phyloP scores from a whole-genome alignment of 2,329 filamentous ascomycete species.

The Tricladium varicosporioides region DNA sequence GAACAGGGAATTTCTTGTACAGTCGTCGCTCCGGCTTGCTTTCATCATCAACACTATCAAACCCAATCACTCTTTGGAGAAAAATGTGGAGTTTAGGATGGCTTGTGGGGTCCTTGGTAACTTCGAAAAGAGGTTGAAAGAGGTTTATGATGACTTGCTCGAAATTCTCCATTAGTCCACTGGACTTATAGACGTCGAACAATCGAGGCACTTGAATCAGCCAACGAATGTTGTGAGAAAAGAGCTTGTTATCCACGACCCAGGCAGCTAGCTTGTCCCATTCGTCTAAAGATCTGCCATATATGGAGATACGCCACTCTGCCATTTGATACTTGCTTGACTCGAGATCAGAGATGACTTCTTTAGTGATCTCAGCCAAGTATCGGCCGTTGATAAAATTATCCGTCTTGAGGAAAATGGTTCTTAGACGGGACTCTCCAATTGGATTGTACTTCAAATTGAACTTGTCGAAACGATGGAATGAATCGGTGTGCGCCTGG shows the following conservation, averaged over 20 bases:
- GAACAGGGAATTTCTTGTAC: constrained; percentile 93
- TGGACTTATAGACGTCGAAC: constrained; percentile 93
- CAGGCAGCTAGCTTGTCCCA: constrained; percentile 98
- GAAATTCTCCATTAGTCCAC: constrained; percentile 80
- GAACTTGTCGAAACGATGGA: constrained; percentile 99
- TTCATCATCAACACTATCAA: constrained; percentile 97
- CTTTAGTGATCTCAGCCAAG: constrained; percentile 94
- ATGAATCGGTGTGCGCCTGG: constrained; percentile 91
- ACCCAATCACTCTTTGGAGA: constrained; percentile 90
- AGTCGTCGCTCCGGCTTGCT: constrained; percentile 92
- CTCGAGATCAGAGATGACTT: constrained; percentile 94
- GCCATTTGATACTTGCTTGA: constrained; percentile 99
- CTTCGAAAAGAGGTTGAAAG: constrained; percentile 92
- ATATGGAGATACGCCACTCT: constrained; percentile 98
- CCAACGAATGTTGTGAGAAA: constrained; percentile 97
- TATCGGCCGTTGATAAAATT: constrained; percentile 97
- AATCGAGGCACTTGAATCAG: constrained; percentile 91
- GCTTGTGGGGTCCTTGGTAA: constrained; percentile 79
- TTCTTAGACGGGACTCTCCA: constrained; percentile 88
- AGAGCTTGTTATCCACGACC: constrained; percentile 97
- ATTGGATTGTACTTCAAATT: constrained; percentile 99
- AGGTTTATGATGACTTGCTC: constrained; percentile 89
- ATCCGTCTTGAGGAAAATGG: constrained; percentile 99
- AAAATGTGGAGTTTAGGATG: constrained; percentile 95
- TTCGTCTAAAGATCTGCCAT: constrained; percentile 86